Evolutionary conservation across 345 rosid genomes (phyloP).

Genomic region (Lagerstroemia speciosa): DNA sequence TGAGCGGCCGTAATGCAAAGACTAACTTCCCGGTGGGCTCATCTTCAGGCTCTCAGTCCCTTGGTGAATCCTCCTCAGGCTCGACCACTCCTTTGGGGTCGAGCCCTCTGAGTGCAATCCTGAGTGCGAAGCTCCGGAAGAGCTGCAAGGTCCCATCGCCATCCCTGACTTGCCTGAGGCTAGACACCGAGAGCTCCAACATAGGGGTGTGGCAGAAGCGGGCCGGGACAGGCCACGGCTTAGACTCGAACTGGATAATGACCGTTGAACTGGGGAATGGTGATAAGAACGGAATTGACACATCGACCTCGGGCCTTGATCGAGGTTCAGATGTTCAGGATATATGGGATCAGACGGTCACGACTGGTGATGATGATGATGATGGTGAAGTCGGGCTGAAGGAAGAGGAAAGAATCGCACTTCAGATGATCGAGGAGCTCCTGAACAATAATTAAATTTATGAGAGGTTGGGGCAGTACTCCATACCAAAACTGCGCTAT

Average conservation of each 20-base stretch:
- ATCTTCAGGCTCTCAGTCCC: conserved; percentile 8
- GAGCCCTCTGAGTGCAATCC: conserved; percentile 5
- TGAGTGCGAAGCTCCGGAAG: conserved; percentile 21
- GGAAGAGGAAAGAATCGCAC: conserved; percentile 25
- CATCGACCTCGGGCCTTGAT: not conserved
- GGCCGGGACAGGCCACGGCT: conserved; percentile 13
- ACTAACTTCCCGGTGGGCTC: conserved; percentile 26
- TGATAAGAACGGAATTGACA: not conserved
- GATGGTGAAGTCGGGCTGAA: not conserved
- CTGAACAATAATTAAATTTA: conserved; percentile 16
- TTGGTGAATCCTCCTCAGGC: not conserved
- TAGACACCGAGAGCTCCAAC: conserved; percentile 27
- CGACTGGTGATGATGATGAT: not conserved
- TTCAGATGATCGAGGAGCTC: conserved; percentile 37
- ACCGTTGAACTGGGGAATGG: conserved; percentile 22
- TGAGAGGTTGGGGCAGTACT: too few species aligned
- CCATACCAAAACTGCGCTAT: too few species aligned
- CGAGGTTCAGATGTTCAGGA: not conserved
- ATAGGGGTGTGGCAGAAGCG: conserved; percentile 37
- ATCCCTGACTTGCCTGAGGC: conserved; percentile 34
- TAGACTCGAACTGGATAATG: conserved; percentile 31
- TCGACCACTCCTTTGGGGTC: not conserved
- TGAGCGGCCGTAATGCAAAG: conserved; percentile 36
- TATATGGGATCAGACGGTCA: not conserved
- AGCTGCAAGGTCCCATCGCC: conserved; percentile 23